phyloP scores from a whole-genome alignment of 768 basidiomycete genomes.

The Serendipita sp. region DNA sequence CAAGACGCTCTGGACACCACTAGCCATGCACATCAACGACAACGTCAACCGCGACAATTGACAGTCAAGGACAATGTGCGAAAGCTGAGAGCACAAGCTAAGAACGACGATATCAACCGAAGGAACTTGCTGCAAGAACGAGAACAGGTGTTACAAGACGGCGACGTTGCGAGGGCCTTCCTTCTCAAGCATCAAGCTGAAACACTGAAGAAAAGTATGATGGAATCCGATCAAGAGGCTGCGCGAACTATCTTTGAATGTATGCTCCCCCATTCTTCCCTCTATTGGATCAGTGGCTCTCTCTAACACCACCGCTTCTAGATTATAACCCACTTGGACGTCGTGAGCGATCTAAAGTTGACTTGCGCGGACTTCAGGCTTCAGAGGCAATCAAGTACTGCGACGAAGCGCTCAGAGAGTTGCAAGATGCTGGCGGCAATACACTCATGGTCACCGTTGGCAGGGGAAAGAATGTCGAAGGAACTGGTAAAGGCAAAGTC shows the following conservation, averaged over 20 bases:
- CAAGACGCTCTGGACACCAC: background rate
- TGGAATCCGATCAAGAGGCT: background rate
- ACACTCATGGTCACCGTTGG: background rate
- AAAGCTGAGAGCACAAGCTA: background rate
- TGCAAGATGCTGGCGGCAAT: background rate
- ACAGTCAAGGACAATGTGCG: background rate
- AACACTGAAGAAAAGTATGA: background rate
- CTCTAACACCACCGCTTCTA: background rate
- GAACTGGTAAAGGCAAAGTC: conserved; percentile 1
- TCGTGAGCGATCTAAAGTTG: background rate
- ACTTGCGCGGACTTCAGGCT: background rate
- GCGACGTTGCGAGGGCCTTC: conserved; percentile 1
- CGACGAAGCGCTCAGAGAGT: conserved; percentile 4
- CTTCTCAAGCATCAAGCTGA: conserved; percentile 4
- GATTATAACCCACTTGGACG: background rate
- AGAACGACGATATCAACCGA: conserved; percentile 2
- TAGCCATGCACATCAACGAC: background rate
- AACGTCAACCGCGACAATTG: too few species aligned
- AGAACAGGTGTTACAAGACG: background rate
- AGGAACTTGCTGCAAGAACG: background rate
- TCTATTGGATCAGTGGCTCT: too few species aligned
- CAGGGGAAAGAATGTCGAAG: conserved; percentile 1
- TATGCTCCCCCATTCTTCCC: background rate
- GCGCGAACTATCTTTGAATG: conserved; percentile 1
- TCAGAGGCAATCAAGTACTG: conserved; percentile 1